Percentiles rank a stretch among this genome's conserved stretches.
These are phyloP conservation scores for Coemansia sp. DNA, from an alignment of 192 early-diverging fungal species.

Conservation along the genomic window DNA sequence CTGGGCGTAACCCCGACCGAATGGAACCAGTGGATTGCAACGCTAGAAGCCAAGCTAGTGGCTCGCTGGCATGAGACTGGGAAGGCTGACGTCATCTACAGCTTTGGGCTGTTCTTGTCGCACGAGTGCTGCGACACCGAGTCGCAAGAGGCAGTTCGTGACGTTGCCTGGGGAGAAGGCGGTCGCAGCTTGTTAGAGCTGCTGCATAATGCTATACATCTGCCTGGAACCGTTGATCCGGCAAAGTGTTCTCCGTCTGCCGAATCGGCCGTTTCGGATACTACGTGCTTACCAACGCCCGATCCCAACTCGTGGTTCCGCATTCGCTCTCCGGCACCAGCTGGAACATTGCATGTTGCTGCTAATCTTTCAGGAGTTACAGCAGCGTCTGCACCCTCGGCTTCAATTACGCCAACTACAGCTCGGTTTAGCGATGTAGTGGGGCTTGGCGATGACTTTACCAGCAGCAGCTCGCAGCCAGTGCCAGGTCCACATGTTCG, in stretches of 20 bases:
- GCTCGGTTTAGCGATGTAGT: conserved; percentile 25
- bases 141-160: conserved; percentile 50
- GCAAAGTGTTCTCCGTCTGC: conserved; percentile 50
- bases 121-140: conserved; percentile 51
- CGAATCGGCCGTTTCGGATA: conserved; percentile 47
- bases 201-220: conserved; percentile 48
- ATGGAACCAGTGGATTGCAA: conserved; percentile 58
- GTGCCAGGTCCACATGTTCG: neutral
- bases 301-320: conserved; percentile 53
- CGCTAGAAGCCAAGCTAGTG: conserved; percentile 57
- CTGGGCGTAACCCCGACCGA: conserved; percentile 55
- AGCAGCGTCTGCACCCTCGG: conserved; percentile 15
- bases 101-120: conserved; percentile 52
- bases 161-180: conserved; percentile 56
- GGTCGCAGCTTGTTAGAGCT: conserved; percentile 43
- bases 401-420: conserved; percentile 42
- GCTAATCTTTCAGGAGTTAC: conserved; percentile 12
- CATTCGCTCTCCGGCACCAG: conserved; percentile 34
- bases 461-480: neutral
- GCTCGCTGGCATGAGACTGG: conserved; percentile 52
- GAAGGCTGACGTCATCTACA: conserved; percentile 50
- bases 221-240: conserved; percentile 9
- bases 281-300: conserved; percentile 48
- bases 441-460: conserved; percentile 14
- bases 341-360: conserved; percentile 1